These are phyloP conservation scores for Xanthoceras sorbifolium DNA, from an alignment of 345 rosid genomes.

Conservation along the genomic window DNA sequence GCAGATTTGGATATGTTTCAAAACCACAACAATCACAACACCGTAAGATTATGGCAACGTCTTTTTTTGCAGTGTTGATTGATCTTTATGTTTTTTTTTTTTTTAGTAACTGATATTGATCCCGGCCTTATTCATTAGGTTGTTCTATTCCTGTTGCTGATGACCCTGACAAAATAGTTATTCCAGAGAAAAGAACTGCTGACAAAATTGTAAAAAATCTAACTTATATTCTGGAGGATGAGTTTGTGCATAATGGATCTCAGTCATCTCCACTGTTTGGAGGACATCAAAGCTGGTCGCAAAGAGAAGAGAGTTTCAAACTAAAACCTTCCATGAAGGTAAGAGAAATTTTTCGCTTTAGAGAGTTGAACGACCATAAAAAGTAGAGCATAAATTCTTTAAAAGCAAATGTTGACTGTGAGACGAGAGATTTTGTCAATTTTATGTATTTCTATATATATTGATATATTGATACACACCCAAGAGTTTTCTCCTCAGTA, in stretches of 20 bases:
- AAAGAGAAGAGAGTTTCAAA: constrained; percentile 79
- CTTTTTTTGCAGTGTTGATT: constrained; percentile 23
- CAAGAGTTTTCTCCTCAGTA: no score
- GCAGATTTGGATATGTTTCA: constrained; percentile 73
- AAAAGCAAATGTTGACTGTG: neutral
- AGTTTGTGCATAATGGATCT: constrained; percentile 43
- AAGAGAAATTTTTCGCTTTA: constrained; percentile 12
- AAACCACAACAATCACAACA: constrained; percentile 51
- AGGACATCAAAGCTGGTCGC: constrained; percentile 79
- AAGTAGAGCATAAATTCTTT: neutral
- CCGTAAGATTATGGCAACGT: constrained; percentile 54
- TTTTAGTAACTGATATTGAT: constrained; percentile 18
- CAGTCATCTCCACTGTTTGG: constrained; percentile 72
- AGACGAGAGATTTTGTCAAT: neutral
- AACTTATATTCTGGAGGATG: constrained; percentile 61
- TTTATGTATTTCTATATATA: neutral
- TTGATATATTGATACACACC: no score
- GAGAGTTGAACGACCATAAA: neutral
- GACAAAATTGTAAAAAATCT: constrained; percentile 58
- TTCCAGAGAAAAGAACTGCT: constrained; percentile 62
- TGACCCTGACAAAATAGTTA: constrained; percentile 64
- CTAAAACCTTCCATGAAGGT: constrained; percentile 81
- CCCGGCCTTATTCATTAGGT: constrained; percentile 44
- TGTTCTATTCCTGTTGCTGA: constrained; percentile 71
- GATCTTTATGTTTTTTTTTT: constrained; percentile 15